phyloP scores from a whole-genome alignment of 495 filamentous ascomycete species.

The Penicillium coffeae region DNA sequence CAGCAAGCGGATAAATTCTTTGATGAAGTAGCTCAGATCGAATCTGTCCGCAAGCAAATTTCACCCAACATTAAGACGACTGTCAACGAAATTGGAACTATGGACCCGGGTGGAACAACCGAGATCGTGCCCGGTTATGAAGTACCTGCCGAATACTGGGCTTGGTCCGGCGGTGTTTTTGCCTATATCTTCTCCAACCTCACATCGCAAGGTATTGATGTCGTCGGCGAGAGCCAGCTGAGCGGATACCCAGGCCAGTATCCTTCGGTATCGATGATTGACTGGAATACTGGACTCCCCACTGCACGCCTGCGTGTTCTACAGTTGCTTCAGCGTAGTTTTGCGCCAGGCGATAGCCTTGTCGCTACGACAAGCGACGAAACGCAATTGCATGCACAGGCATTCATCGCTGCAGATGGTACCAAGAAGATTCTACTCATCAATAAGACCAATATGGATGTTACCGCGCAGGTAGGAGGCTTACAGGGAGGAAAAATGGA shows the following conservation, averaged over 20 bases:
- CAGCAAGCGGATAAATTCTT: too few species aligned
- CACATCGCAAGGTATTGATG: conserved; percentile 5
- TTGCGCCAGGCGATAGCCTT: too few species aligned
- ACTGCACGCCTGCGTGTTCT: conserved; percentile 4
- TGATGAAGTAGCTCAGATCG: too few species aligned
- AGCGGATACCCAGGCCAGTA: conserved; percentile 10
- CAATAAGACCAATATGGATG: neutral
- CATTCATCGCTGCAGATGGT: neutral
- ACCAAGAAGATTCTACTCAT: conserved; percentile 2
- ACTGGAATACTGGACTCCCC: conserved; percentile 3
- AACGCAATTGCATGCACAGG: neutral
- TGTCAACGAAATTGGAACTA: conserved; percentile 6
- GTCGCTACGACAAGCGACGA: too few species aligned
- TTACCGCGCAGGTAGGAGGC: neutral
- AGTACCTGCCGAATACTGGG: conserved; percentile 6
- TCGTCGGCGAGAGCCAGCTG: conserved; percentile 6
- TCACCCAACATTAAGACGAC: neutral
- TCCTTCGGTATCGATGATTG: conserved; percentile 8
- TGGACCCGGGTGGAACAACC: conserved; percentile 5
- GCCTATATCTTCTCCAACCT: conserved; percentile 5
- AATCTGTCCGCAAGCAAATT: too few species aligned
- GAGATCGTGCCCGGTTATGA: neutral
- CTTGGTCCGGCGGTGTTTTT: conserved; percentile 5
- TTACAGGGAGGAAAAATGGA: neutral
- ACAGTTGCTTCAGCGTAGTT: neutral